These are phyloP conservation scores for Populus ilicifolia DNA, from an alignment of 345 rosid species.

Conservation along the genomic window DNA sequence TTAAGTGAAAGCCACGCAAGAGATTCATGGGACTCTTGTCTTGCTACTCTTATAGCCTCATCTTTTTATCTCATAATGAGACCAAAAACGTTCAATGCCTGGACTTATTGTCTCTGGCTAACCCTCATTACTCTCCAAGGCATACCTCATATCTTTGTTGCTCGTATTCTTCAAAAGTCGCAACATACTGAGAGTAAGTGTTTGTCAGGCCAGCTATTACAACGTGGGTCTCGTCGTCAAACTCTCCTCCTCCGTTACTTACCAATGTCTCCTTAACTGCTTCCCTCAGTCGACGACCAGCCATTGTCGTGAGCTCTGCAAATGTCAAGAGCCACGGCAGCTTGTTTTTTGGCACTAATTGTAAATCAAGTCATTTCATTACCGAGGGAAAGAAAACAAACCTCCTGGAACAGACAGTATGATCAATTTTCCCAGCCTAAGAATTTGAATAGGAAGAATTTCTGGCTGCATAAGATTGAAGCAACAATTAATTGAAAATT, in stretches of 20 bases:
- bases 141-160: conserved; percentile 54
- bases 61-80: not conserved
- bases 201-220: conserved; percentile 61
- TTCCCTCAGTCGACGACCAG: conserved; percentile 53
- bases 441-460: conserved; percentile 54
- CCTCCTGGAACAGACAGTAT: conserved; percentile 64
- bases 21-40: no score
- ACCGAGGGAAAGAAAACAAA: conserved; percentile 13
- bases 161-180: conserved; percentile 51
- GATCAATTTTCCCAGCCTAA: conserved; percentile 46
- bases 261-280: conserved; percentile 50
- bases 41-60: not conserved
- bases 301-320: conserved; percentile 62
- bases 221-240: conserved; percentile 33
- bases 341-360: not conserved
- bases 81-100: no score
- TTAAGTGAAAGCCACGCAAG: no score
- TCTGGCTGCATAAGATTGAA: conserved; percentile 42
- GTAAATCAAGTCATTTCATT: not conserved
- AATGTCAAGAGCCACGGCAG: not conserved
- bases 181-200: conserved; percentile 49
- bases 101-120: no score
- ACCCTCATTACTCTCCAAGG: no score
- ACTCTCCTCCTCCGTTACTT: conserved; percentile 45
- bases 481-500: not conserved